Evolutionary conservation across 2,329 filamentous ascomycete genomes (phyloP).

Genomic region (Aquanectria penicillioides): DNA sequence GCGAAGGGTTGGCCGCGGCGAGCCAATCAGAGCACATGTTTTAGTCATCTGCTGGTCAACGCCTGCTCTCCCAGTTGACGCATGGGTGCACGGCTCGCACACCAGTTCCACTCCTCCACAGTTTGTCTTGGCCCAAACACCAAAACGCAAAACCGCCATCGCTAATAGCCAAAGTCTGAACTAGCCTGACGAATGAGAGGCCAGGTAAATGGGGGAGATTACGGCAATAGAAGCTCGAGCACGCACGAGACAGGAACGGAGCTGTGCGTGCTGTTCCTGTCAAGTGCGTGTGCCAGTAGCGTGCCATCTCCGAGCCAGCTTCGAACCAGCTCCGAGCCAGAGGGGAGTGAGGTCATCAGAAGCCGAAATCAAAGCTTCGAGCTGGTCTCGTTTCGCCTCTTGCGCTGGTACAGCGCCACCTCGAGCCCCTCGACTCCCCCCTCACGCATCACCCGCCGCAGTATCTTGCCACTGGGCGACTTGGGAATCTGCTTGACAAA

Average conservation of each 20-base stretch:
- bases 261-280: neutral
- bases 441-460: slow-evolving; percentile 55
- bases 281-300: too few relatives aligned
- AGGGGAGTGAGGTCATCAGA: too few relatives aligned
- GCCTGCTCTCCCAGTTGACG: slow-evolving; percentile 3
- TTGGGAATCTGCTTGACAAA: slow-evolving; percentile 78
- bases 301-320: too few relatives aligned
- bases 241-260: neutral
- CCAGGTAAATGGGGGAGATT: slow-evolving; percentile 8
- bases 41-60: slow-evolving; percentile 48
- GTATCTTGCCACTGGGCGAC: slow-evolving; percentile 66
- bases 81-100: neutral
- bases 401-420: slow-evolving; percentile 38
- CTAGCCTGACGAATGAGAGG: slow-evolving; percentile 3
- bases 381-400: slow-evolving; percentile 33
- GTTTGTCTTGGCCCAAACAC: slow-evolving; percentile 9
- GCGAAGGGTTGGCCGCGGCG: neutral
- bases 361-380: neutral
- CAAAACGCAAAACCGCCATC: neutral
- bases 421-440: slow-evolving; percentile 49
- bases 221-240: too few relatives aligned
- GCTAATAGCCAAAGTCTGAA: neutral
- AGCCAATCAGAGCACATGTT: slow-evolving; percentile 44
- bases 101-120: neutral
- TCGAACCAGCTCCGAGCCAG: too few relatives aligned